These are phyloP conservation scores for Apiospora arundinis DNA, from an alignment of 2,329 filamentous ascomycete genomes.

Conservation along the genomic window DNA sequence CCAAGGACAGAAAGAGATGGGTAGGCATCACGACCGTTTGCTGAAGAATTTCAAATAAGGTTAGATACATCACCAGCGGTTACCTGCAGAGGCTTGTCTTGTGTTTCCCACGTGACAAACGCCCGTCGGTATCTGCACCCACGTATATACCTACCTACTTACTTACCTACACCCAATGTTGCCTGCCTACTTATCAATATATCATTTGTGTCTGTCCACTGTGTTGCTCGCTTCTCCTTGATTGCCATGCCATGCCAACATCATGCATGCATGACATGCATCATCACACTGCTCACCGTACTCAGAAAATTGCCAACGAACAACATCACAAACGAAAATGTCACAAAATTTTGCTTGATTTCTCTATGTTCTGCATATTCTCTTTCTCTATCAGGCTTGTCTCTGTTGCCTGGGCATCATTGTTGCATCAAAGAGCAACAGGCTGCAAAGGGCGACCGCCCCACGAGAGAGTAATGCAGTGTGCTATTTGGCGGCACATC, in stretches of 20 bases:
- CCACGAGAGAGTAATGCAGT: not conserved
- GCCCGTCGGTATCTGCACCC: conserved; percentile 22
- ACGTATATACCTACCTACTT: not conserved
- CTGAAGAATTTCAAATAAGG: conserved; percentile 43
- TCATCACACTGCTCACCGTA: not conserved
- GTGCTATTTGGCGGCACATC: not conserved
- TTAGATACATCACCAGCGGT: conserved; percentile 43
- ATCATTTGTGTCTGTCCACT: not conserved
- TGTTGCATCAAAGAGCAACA: not conserved
- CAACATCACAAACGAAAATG: not conserved
- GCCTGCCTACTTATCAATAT: not conserved
- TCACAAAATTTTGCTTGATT: conserved; percentile 1
- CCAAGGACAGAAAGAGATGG: not conserved
- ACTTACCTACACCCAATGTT: no score
- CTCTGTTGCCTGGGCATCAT: not conserved
- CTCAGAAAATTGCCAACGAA: not conserved
- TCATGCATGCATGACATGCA: not conserved
- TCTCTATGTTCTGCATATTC: not conserved
- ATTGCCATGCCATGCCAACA: not conserved
- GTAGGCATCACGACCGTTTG: conserved; percentile 40
- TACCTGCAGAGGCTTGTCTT: conserved; percentile 44
- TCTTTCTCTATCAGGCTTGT: not conserved
- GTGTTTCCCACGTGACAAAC: conserved; percentile 49
- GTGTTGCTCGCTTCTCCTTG: not conserved
- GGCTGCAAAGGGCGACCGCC: not conserved